Evolutionary conservation across 2,329 filamentous ascomycete species (phyloP), one percentile per base, ranked within the genome.

Genomic region (Microsporum canis): DNA sequence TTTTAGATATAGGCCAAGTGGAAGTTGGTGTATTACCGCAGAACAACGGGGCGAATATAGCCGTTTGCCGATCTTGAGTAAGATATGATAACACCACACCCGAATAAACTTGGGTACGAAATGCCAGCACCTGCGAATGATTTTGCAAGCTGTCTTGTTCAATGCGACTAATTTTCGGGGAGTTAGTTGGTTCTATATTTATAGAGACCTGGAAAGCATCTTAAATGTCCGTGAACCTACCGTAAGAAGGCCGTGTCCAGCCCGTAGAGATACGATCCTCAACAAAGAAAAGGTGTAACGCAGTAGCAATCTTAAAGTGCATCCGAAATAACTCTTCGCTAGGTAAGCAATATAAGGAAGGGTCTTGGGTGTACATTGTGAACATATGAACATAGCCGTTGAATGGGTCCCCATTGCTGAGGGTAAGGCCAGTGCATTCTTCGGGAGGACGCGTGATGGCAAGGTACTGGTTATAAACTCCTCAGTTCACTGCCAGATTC

Each of bases 201-300:
- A 23, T 23, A 23, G 17, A 23, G 17, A 23, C 17, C 17, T 23
- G 17, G 17, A 23, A 23, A 23, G 1, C 17, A 23, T 23, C 1
- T 17, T 43, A 14, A 43, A 43, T 43, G n/a, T n/a, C 7, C 5
- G 39, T 43, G 39, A 43, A 6, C 14, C 39, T 43, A 43, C 39
- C 17, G 39, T 43, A 43, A 33, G 59, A 38, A 12, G 51, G 12
- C 33, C 61, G 61, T 12, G 61, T 58, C 63, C 63, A 64, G 34
- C 63, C 63, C 31, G 36, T 8, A n/a, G 61, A 23, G 57, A 62
- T 49, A 38, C 51, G 53, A 47, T 60, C 57, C n/a, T 64, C 63
- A 27, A 64, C 60, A 29, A 38, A 64, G 47, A 63, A 64, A 36
- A 62, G 57, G 33, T 64, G 62, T 3, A 64, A 55, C 4, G 62